Conservation (phyloP, 2,329 filamentous ascomycete species). For the Pyrenochaeta sp. region DNA sequence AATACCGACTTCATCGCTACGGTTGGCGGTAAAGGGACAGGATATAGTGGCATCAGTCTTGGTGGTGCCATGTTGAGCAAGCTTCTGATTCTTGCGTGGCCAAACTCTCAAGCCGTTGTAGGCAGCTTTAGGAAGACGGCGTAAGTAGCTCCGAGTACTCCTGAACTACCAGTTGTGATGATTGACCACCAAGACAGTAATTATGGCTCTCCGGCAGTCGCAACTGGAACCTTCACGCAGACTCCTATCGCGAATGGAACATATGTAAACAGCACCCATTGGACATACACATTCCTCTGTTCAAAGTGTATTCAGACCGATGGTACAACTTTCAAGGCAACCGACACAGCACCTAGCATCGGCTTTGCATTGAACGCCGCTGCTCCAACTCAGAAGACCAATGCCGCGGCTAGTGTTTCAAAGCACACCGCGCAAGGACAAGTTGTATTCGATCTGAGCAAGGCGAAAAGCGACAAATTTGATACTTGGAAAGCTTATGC, state of each 20-base stretch:
- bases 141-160: conserved; percentile 20
- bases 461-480: conserved; percentile 31
- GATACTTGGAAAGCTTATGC: conserved; percentile 35
- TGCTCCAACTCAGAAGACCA: conserved; percentile 28
- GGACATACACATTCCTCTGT: conserved; percentile 64
- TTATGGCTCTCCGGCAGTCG: conserved; percentile 58
- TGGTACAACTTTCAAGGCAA: conserved; percentile 34
- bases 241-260: conserved; percentile 60
- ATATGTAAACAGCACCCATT: conserved; percentile 61
- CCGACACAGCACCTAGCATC: conserved; percentile 24
- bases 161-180: too few species aligned
- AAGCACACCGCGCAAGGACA: conserved; percentile 33
- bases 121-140: conserved; percentile 54
- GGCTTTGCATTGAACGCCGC: conserved; percentile 33
- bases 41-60: conserved; percentile 60
- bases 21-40: conserved; percentile 56
- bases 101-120: conserved; percentile 55
- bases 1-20: conserved; percentile 62
- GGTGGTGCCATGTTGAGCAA: conserved; percentile 57
- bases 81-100: conserved; percentile 60
- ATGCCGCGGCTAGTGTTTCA: conserved; percentile 17
- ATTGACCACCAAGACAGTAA: conserved; percentile 35
- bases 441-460: conserved; percentile 29
- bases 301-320: conserved; percentile 40
- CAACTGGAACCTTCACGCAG: conserved; percentile 52